phyloP scores from a whole-genome alignment of 176 grass and related monocot species.

The Eremochloa ophiuroides region DNA sequence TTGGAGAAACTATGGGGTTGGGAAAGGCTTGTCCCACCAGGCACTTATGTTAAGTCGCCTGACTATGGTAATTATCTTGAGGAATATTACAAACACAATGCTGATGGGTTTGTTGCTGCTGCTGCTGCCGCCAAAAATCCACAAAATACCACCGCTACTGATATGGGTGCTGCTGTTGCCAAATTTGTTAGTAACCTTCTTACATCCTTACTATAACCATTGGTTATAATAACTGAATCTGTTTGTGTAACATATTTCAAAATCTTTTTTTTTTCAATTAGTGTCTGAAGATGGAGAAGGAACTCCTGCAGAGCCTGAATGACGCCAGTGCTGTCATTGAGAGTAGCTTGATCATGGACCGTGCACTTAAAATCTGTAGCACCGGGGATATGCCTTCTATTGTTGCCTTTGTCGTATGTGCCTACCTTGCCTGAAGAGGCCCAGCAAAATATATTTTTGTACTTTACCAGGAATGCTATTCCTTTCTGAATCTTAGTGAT shows the following conservation, averaged over 20 bases:
- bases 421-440: background rate
- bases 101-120: background rate
- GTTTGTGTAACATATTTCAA: too few species aligned
- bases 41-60: too few species aligned
- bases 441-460: too few species aligned
- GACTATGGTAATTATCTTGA: background rate
- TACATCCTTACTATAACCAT: too few species aligned
- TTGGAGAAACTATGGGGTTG: background rate
- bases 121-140: too few species aligned
- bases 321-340: background rate
- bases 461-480: too few species aligned
- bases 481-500: background rate
- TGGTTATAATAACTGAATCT: too few species aligned
- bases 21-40: background rate
- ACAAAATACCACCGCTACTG: too few species aligned
- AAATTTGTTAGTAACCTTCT: background rate
- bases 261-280: too few species aligned
- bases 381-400: background rate
- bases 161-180: background rate
- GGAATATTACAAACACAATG: background rate
- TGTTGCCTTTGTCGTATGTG: conserved; percentile 10
- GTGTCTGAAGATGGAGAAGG: conserved; percentile 9
- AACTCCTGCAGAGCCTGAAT: background rate
- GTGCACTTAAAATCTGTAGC: background rate
- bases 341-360: background rate